Percentiles rank a stretch among this genome's conserved stretches.
phyloP scores from a whole-genome alignment of 345 rosid species.

The Crucihimalaya himalaica region DNA sequence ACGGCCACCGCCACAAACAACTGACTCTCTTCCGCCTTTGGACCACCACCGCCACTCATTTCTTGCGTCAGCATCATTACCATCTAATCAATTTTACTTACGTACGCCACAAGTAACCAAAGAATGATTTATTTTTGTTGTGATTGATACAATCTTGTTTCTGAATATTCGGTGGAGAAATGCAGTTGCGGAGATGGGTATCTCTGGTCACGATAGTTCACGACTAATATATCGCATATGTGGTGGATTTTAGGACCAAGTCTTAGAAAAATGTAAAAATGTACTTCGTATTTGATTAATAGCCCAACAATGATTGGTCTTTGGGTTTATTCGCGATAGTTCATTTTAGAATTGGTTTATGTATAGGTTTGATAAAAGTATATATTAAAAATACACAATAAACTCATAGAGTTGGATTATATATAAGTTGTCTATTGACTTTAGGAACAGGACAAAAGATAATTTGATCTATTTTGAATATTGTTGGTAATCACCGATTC shows the following conservation, averaged over 20 bases:
- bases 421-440: constrained; percentile 15
- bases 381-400: background rate
- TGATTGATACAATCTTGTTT: constrained; percentile 18
- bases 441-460: constrained; percentile 8
- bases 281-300: background rate
- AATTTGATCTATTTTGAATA: background rate
- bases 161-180: background rate
- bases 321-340: background rate
- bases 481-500: background rate
- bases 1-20: constrained; percentile 68
- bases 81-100: constrained; percentile 22
- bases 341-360: background rate
- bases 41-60: constrained; percentile 26
- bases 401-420: constrained; percentile 11
- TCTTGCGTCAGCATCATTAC: constrained; percentile 31
- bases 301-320: background rate
- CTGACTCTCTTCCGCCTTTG: constrained; percentile 33
- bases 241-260: constrained; percentile 12
- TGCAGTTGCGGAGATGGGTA: constrained; percentile 3
- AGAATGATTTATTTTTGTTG: background rate
- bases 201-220: constrained; percentile 15
- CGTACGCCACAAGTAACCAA: constrained; percentile 5
- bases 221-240: background rate
- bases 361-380: background rate
- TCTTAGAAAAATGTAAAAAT: background rate